Percentiles rank a stretch among this genome's conserved stretches.
These are phyloP conservation scores for Coprinopsis cinerea DNA, from an alignment of 768 basidiomycete species.

Conservation along the genomic window DNA sequence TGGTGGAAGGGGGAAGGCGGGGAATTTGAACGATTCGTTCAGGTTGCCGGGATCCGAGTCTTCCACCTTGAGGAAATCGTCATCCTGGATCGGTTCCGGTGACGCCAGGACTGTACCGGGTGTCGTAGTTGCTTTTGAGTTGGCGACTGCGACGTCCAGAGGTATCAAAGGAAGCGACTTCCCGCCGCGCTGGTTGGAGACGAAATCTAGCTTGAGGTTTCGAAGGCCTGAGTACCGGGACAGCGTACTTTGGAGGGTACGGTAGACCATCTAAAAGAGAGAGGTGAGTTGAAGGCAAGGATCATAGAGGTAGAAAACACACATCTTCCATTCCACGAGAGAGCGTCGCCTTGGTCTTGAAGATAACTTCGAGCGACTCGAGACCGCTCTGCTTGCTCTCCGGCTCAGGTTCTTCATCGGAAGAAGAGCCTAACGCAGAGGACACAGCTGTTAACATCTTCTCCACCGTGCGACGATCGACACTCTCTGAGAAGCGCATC, in stretches of 20 bases:
- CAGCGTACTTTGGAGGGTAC: conserved; percentile 31
- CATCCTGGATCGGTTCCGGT: not conserved
- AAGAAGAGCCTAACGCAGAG: conserved; percentile 21
- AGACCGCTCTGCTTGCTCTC: conserved; percentile 15
- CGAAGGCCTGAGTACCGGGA: not conserved
- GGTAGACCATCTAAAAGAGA: conserved; percentile 29
- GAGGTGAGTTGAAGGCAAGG: not conserved
- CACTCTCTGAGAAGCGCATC: conserved; percentile 30
- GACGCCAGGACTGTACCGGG: not conserved
- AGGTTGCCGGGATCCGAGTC: not conserved
- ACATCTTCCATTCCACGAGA: conserved; percentile 30
- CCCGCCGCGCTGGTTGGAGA: not conserved
- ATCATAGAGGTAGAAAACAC: conserved; percentile 9
- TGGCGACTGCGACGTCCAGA: not conserved
- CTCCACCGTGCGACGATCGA: conserved; percentile 41
- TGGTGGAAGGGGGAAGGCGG: not conserved
- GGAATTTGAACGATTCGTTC: not conserved
- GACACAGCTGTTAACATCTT: conserved; percentile 40
- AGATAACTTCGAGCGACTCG: conserved; percentile 24
- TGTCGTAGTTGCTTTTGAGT: not conserved
- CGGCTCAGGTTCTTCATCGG: not conserved
- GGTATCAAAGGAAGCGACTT: not conserved
- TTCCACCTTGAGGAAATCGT: not conserved
- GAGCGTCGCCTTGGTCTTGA: conserved; percentile 14
- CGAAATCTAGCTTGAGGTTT: not conserved